Percentiles rank a stretch among this genome's conserved stretches.
phyloP scores from a whole-genome alignment of 768 basidiomycete species.

The Scleroderma citrinum region DNA sequence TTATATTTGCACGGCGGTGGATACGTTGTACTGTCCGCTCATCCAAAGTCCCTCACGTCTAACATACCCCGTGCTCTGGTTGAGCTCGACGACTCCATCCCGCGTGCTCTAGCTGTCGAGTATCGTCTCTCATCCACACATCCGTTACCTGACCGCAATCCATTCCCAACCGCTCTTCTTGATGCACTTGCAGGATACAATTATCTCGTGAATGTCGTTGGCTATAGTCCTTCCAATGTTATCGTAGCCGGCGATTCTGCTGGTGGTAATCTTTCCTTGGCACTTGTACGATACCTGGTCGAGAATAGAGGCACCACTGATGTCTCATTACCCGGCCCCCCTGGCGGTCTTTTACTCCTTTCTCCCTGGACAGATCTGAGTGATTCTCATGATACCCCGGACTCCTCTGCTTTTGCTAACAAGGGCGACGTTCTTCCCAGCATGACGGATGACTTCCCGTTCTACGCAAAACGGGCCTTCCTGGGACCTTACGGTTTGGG shows the following conservation, averaged over 20 bases:
- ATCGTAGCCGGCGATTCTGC: slow-evolving; percentile 75
- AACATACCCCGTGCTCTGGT: slow-evolving; percentile 44
- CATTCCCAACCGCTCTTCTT: slow-evolving; percentile 72
- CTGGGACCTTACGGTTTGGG: slow-evolving; percentile 43
- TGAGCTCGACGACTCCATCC: slow-evolving; percentile 36
- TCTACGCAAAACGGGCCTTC: slow-evolving; percentile 38
- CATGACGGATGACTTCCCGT: slow-evolving; percentile 6
- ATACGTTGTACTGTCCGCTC: too few relatives aligned
- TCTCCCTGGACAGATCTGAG: slow-evolving; percentile 51
- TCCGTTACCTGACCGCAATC: slow-evolving; percentile 38
- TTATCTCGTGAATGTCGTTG: slow-evolving; percentile 55
- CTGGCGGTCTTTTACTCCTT: slow-evolving; percentile 46
- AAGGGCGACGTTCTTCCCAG: slow-evolving; percentile 25
- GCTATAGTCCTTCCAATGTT: slow-evolving; percentile 55
- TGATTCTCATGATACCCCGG: slow-evolving; percentile 32
- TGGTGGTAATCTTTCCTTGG: slow-evolving; percentile 66
- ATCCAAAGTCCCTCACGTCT: slow-evolving; percentile 31
- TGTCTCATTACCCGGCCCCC: slow-evolving; percentile 35
- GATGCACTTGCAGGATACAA: slow-evolving; percentile 71
- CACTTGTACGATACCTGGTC: slow-evolving; percentile 55
- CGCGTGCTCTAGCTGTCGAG: slow-evolving; percentile 56
- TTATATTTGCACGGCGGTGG: too few relatives aligned
- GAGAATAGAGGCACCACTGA: slow-evolving; percentile 34
- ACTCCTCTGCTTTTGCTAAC: slow-evolving; percentile 33
- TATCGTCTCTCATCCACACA: slow-evolving; percentile 57